A percentile compares a stretch with the other conserved stretches of the same genome.
Conservation (phyloP, 352 stramenopile genomes). For the Pythium plurisporium region DNA sequence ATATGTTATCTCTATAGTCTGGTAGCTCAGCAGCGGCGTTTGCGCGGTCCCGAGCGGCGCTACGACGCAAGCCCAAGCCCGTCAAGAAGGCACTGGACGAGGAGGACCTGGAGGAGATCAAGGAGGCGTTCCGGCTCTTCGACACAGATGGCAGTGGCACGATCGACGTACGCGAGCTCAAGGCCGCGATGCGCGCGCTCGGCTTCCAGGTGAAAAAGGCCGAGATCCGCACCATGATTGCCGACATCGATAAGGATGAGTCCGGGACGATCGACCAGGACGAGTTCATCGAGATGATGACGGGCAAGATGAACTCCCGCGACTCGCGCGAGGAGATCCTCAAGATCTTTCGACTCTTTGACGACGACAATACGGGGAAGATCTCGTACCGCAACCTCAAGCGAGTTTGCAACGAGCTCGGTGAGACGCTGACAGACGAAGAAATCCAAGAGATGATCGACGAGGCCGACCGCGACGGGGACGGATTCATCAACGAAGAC, state of each 20-base stretch:
- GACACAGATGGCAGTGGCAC: conserved; percentile 95
- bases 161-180: conserved; percentile 97
- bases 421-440: conserved; percentile 98
- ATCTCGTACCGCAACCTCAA: conserved; percentile 98
- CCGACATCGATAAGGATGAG: conserved; percentile 95
- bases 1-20: conserved; percentile 15
- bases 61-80: conserved; percentile 29
- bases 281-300: conserved; percentile 98
- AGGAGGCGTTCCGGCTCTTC: conserved; percentile 97
- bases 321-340: conserved; percentile 96
- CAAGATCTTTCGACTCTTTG: conserved; percentile 95
- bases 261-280: conserved; percentile 95
- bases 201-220: conserved; percentile 97
- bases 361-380: conserved; percentile 96
- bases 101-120: conserved; percentile 95
- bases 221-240: conserved; percentile 97
- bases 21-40: conserved; percentile 21
- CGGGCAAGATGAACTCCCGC: conserved; percentile 88
- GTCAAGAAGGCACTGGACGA: conserved; percentile 87
- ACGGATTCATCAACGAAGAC: conserved; percentile 96
- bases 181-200: conserved; percentile 95
- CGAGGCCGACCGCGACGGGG: conserved; percentile 91
- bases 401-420: conserved; percentile 96
- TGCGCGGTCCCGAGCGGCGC: conserved; percentile 21
- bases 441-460: conserved; percentile 99